Evolutionary conservation across 2,329 filamentous ascomycete species (phyloP), one percentile per base, ranked within the genome.

Genomic region (Cladosporium sp.): DNA sequence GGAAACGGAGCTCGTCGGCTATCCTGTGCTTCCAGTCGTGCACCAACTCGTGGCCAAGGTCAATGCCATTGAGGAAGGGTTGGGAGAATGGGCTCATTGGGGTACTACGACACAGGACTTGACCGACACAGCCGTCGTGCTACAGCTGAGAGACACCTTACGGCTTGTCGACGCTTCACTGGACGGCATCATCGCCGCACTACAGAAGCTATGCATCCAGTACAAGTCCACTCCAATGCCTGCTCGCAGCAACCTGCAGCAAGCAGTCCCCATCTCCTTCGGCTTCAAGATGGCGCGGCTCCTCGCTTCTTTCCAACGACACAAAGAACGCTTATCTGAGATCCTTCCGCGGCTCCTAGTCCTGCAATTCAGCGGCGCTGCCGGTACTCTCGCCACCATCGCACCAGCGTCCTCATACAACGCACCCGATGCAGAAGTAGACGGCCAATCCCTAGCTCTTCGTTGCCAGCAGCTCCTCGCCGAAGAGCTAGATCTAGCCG

Each of bases 1-100:
- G 49, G 66, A 73, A 34, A 73, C 72, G 1, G 70, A 70, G 43
- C 66, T 71, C 3, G 73, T 74, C 30, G 72, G 72, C 16, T 74
- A 74, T 48, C 72, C 72, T 16, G 72, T 74, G 3, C 49, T 74
- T 5, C 39, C 39, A 5, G 39, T 46, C n/a, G n/a, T 46, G n/a
- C 39, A 46, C 10, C 39, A 46, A 13, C 39, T 46, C n/a, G 39
- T 46, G n/a, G 39, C 39, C 10, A 46, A 46, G 39, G 39, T 46
- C 39, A 46, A 46, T 46, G 39, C 39, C 7, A 23, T 46, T 21
- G 39, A 46, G 39, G n/a, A 10, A 21, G 39, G 39, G 3, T 13
- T 46, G 5, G 39, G 39, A 46, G 39, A 46, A 46, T 46, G 39
- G 39, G 39, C 39, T 13, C 39, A 46, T 46, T 46, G 39, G 39